Evolutionary conservation across 2,329 filamentous ascomycete species (phyloP).

Genomic region (Trichoderma sp.): DNA sequence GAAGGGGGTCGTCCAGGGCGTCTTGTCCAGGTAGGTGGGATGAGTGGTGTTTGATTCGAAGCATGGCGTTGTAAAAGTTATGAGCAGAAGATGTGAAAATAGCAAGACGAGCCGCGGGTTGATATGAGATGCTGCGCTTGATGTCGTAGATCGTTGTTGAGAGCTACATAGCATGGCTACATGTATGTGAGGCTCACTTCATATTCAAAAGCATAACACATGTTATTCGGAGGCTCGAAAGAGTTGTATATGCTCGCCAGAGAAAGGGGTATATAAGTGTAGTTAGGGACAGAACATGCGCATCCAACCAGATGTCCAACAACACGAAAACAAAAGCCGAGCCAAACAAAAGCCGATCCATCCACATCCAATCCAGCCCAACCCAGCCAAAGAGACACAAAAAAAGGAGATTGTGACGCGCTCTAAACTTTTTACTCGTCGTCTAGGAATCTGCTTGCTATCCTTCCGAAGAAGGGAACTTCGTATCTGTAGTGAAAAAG

Average conservation of each 20-base stretch:
- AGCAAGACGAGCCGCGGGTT: background rate
- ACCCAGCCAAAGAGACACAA: background rate
- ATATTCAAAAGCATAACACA: background rate
- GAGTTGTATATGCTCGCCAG: background rate
- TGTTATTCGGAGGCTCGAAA: background rate
- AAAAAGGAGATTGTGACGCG: background rate
- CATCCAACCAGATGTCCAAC: background rate
- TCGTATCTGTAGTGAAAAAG: conserved; percentile 63
- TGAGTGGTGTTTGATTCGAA: background rate
- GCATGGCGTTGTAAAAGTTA: background rate
- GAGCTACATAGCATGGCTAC: background rate
- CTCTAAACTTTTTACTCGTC: conserved; percentile 59
- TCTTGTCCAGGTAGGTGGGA: conserved; percentile 46
- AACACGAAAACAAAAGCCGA: background rate
- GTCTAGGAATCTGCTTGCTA: conserved; percentile 88
- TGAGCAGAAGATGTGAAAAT: background rate
- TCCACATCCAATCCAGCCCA: background rate
- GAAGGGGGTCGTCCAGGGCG: conserved; percentile 50
- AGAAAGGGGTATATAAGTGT: conserved; percentile 19
- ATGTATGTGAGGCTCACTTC: background rate
- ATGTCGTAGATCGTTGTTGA: background rate
- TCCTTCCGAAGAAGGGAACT: conserved; percentile 79
- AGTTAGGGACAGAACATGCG: conserved; percentile 12
- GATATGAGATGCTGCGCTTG: background rate
- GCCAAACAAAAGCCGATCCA: background rate